Evolutionary conservation across 805 yeast species (phyloP), one percentile per base, ranked within the genome.

Genomic region (Priceomyces carsonii): DNA sequence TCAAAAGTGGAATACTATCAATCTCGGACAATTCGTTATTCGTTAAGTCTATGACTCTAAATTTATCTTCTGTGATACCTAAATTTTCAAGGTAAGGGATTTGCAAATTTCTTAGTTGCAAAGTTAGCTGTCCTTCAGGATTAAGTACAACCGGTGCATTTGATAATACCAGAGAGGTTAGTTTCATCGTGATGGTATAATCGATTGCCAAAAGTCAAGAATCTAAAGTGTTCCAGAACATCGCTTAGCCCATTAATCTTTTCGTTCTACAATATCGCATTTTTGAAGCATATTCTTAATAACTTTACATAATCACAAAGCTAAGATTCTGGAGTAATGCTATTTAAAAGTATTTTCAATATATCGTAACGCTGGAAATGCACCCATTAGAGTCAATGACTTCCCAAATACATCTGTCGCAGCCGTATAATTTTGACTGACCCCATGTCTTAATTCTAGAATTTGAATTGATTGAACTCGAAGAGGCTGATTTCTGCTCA

Each of bases 11-110:
- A 23, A 75, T 66, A 50, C 64, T 68, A 10, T 73, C 69, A 5
- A 91, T 45, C 2, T 66, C 68, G 1, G 70, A 58, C n/a, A 91
- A 60, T 21, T 77, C 82, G 58, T 91, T 91, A 50, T 83, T 81
- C 1, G 91, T 77, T 20, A 91, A 53, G 55, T 91, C 97, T 3
- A 91, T 59, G 10, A 71, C 77, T 40, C 71, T 81, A 53, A 60
- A 61, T 27, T 46, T 47, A 38, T 59, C 57, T 24, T 53, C 48
- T 8, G 63, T 51, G 24, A 48, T 44, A 6, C 59, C 60, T 17
- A 68, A 51, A 36, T 62, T 66, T 36, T 68, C 73, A 20, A 69
- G 50, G 36, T 38, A 53, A 4, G 62, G 56, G 5, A 66, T 52
- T 20, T 57, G 57, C 16, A 54, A 50, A 40, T 50, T 46, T 26